phyloP scores from a whole-genome alignment of 495 filamentous ascomycete species.

The Aspergillus egyptiacus region DNA sequence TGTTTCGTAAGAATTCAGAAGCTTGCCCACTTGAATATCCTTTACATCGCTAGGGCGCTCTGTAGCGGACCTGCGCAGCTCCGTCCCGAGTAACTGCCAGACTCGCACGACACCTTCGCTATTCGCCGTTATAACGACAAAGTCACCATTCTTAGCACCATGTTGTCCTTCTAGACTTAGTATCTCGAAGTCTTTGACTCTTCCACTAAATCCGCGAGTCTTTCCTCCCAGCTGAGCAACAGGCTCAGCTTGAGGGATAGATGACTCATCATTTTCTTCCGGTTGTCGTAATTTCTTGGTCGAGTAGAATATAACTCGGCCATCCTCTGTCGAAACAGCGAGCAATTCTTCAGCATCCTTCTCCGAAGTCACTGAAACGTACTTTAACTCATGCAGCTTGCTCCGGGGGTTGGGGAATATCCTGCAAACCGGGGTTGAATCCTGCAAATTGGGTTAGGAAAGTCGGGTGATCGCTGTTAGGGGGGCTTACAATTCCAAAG shows the following conservation, averaged over 20 bases:
- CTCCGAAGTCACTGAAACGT: slow-evolving; percentile 47
- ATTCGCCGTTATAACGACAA: slow-evolving; percentile 66
- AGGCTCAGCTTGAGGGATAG: slow-evolving; percentile 46
- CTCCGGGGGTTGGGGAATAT: slow-evolving; percentile 60
- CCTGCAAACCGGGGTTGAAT: slow-evolving; percentile 71
- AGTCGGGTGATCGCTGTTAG: neutral
- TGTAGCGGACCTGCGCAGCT: slow-evolving; percentile 22
- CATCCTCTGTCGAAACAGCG: slow-evolving; percentile 87
- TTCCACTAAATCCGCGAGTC: slow-evolving; percentile 54
- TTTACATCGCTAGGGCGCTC: slow-evolving; percentile 20
- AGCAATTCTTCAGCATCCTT: slow-evolving; percentile 50
- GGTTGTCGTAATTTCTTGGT: slow-evolving; percentile 42
- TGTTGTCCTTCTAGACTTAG: slow-evolving; percentile 41
- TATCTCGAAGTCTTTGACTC: slow-evolving; percentile 85
- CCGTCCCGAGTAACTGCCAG: slow-evolving; percentile 52
- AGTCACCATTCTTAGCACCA: slow-evolving; percentile 30
- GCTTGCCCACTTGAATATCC: slow-evolving; percentile 54
- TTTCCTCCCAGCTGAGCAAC: slow-evolving; percentile 77
- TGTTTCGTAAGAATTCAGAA: slow-evolving; percentile 77
- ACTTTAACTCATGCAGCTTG: slow-evolving; percentile 78
- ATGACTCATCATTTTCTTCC: slow-evolving; percentile 29
- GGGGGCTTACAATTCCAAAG: slow-evolving; percentile 65
- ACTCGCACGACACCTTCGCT: slow-evolving; percentile 78
- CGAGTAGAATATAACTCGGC: slow-evolving; percentile 77
- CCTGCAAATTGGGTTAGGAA: slow-evolving; percentile 34